Percentiles rank a stretch among this genome's conserved stretches.
These are phyloP conservation scores for Blastomyces percursus DNA, from an alignment of 2,329 filamentous ascomycete species.

Conservation along the genomic window DNA sequence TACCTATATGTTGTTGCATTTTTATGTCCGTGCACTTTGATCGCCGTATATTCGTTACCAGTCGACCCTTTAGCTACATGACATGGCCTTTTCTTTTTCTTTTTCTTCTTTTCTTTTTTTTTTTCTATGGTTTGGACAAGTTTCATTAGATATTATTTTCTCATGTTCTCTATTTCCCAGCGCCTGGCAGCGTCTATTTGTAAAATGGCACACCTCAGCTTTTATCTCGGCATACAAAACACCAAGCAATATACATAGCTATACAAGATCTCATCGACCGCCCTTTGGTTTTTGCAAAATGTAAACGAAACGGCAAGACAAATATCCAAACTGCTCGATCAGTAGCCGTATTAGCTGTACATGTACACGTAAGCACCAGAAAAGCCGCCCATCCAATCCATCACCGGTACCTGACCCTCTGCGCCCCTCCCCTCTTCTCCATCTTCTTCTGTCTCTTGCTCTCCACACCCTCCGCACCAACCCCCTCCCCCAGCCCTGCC, in stretches of 20 bases:
- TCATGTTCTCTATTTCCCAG: background rate
- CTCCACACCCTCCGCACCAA: conserved; percentile 20
- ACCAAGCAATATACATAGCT: background rate
- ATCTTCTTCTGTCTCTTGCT: conserved; percentile 45
- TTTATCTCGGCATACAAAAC: background rate
- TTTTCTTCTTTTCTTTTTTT: background rate
- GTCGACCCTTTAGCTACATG: background rate
- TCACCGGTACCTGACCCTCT: conserved; percentile 35
- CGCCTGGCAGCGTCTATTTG: background rate
- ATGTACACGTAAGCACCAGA: background rate
- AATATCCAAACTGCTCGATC: background rate
- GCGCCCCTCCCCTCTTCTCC: conserved; percentile 39
- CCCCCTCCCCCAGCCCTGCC: conserved; percentile 30
- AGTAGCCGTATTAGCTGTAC: background rate
- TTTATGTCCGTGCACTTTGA: background rate
- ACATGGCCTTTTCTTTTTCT: background rate
- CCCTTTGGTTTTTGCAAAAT: background rate
- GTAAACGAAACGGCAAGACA: background rate
- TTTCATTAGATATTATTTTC: background rate
- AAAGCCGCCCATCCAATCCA: background rate
- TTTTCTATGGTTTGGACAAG: background rate
- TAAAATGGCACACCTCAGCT: background rate
- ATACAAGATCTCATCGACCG: background rate
- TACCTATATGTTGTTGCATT: background rate
- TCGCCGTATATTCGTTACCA: background rate